Conservation (phyloP, 192 early-diverging fungal species). For the Podila clonocystis region DNA sequence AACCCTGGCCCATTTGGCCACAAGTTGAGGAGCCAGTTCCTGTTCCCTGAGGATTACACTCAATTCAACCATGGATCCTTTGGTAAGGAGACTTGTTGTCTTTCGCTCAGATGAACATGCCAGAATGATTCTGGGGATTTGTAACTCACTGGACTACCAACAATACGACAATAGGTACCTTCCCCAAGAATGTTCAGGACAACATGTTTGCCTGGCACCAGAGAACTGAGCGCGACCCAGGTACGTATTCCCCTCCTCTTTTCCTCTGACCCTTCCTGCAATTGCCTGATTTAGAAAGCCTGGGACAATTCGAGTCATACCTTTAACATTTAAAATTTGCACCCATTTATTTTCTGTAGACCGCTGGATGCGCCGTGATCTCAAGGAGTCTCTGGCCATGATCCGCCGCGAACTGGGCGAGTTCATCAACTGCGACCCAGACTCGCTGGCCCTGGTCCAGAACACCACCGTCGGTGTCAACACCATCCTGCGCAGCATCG, state of each 20-base stretch:
- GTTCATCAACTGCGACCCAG: conserved; percentile 58
- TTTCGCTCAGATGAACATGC: conserved; percentile 12
- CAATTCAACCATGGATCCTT: conserved; percentile 77
- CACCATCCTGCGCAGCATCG: conserved; percentile 58
- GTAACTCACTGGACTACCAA: neutral
- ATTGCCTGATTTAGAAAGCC: neutral
- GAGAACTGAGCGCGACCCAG: conserved; percentile 16
- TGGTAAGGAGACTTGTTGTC: conserved; percentile 39
- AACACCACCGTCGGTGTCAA: conserved; percentile 69
- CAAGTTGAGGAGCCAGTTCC: conserved; percentile 54
- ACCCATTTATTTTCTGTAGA: too few species aligned
- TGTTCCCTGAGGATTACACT: conserved; percentile 57
- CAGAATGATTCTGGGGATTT: conserved; percentile 10
- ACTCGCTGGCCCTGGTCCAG: conserved; percentile 65
- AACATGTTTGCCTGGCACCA: conserved; percentile 25
- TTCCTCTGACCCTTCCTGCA: neutral
- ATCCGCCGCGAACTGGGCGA: conserved; percentile 49
- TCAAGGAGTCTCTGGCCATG: conserved; percentile 34
- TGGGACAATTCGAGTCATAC: neutral
- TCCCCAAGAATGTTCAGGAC: conserved; percentile 45
- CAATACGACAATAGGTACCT: conserved; percentile 10
- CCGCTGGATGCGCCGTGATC: conserved; percentile 57
- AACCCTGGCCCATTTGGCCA: conserved; percentile 57
- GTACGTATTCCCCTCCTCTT: conserved; percentile 5
- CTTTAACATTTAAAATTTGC: too few species aligned